phyloP scores from a whole-genome alignment of 2,329 filamentous ascomycete species.

The Alternaria rosae region DNA sequence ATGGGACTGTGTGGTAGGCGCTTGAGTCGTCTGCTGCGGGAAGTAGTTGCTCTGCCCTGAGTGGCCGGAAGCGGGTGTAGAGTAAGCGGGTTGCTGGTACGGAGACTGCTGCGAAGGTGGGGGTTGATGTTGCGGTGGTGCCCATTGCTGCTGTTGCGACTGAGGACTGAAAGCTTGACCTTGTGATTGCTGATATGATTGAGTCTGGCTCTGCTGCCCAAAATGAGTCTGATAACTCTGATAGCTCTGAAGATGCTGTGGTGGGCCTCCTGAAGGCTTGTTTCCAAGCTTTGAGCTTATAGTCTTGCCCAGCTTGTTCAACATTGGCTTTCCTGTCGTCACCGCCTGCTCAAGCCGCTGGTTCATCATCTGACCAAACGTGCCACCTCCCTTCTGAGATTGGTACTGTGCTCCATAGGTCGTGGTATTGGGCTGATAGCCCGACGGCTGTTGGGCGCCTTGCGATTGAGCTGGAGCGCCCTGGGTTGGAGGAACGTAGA shows the following conservation, averaged over 20 bases:
- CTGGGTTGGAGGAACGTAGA: constrained; percentile 36
- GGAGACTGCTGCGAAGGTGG: constrained; percentile 37
- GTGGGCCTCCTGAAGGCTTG: constrained; percentile 33
- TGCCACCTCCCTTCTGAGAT: constrained; percentile 29
- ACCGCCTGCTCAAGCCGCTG: constrained; percentile 36
- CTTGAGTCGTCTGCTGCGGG: constrained; percentile 23
- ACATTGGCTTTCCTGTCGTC: constrained; percentile 45
- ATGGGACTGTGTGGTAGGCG: constrained; percentile 10
- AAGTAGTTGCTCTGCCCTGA: constrained; percentile 40
- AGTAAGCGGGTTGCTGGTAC: constrained; percentile 32
- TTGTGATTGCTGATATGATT: constrained; percentile 26
- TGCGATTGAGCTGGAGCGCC: constrained; percentile 27
- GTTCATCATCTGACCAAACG: constrained; percentile 44
- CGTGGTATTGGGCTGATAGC: constrained; percentile 27
- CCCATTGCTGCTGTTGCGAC: constrained; percentile 17
- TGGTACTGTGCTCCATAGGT: constrained; percentile 22
- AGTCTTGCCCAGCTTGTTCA: constrained; percentile 47
- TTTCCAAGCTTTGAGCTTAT: constrained; percentile 44
- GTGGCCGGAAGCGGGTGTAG: constrained; percentile 27
- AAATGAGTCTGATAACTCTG: constrained; percentile 43
- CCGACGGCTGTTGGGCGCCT: constrained; percentile 21
- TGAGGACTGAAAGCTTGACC: constrained; percentile 24
- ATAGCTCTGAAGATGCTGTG: constrained; percentile 42
- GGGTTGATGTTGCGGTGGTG: constrained; percentile 25
- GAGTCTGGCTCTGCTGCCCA: constrained; percentile 27